These are phyloP conservation scores for Talaromyces borbonicus DNA, from an alignment of 495 filamentous ascomycete species.

Conservation along the genomic window DNA sequence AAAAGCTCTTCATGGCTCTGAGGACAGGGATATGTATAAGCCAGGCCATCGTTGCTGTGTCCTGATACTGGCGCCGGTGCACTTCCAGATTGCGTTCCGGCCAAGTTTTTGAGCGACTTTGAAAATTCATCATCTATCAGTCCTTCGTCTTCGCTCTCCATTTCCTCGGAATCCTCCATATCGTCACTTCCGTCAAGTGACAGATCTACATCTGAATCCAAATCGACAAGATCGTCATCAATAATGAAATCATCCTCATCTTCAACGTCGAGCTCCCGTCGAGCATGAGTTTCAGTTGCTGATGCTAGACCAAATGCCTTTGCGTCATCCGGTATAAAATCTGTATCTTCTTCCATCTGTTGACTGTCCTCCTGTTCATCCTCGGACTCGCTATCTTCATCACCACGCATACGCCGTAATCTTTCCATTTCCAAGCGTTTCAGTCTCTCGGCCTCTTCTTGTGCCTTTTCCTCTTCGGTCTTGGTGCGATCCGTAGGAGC, in stretches of 20 bases:
- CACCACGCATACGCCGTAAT: slow-evolving; percentile 37
- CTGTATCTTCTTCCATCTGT: slow-evolving; percentile 33
- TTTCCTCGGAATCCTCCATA: slow-evolving; percentile 48
- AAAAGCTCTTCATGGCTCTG: slow-evolving; percentile 65
- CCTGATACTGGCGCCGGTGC: neutral
- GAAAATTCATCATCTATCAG: slow-evolving; percentile 34
- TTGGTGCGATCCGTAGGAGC: slow-evolving; percentile 79
- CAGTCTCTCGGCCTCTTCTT: slow-evolving; percentile 62
- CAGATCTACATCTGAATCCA: slow-evolving; percentile 42
- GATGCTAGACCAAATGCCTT: slow-evolving; percentile 45
- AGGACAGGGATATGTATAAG: slow-evolving; percentile 80
- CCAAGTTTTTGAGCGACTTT: slow-evolving; percentile 15
- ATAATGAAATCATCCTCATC: slow-evolving; percentile 91
- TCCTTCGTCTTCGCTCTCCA: slow-evolving; percentile 34
- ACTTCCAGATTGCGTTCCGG: neutral
- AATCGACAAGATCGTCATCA: slow-evolving; percentile 71
- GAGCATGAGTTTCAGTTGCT: slow-evolving; percentile 18
- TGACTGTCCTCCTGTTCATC: slow-evolving; percentile 34
- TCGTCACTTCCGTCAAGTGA: slow-evolving; percentile 44
- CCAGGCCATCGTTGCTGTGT: slow-evolving; percentile 38
- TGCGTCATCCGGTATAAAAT: slow-evolving; percentile 39
- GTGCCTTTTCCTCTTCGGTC: slow-evolving; percentile 77
- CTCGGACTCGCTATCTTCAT: slow-evolving; percentile 31
- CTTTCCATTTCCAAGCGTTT: slow-evolving; percentile 73
- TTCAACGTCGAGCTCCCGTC: slow-evolving; percentile 48